Conservation (phyloP, 768 basidiomycete species). For the Agaricus subrufescens region DNA sequence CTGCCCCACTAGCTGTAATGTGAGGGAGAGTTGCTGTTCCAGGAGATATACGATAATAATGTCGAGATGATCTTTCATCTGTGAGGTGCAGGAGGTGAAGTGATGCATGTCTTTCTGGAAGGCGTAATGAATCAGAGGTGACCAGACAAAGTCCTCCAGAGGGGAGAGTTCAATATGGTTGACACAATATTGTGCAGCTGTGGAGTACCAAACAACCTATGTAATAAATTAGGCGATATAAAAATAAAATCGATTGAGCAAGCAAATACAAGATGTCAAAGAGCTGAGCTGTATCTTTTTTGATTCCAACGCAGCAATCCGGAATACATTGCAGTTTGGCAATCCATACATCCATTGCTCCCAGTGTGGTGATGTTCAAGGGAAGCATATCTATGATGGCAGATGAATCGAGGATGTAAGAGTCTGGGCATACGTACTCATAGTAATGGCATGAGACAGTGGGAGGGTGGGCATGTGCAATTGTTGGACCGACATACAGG, state of each 20-base stretch:
- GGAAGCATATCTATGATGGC: constrained; percentile 19
- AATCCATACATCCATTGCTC: constrained; percentile 42
- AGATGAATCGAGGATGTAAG: constrained; percentile 16
- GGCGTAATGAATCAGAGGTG: constrained; percentile 48
- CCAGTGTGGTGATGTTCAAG: constrained; percentile 18
- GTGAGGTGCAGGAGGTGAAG: constrained; percentile 19
- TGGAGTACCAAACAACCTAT: constrained; percentile 46
- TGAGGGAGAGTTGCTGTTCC: background rate
- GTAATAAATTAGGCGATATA: background rate
- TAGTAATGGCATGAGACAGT: constrained; percentile 44
- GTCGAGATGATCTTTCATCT: constrained; percentile 1
- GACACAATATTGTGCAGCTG: constrained; percentile 41
- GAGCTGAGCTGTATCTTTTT: constrained; percentile 29
- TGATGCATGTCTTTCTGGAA: constrained; percentile 42
- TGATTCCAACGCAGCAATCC: constrained; percentile 47
- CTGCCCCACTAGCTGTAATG: background rate
- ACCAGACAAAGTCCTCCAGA: constrained; percentile 55
- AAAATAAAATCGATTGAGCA: background rate
- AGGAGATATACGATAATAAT: constrained; percentile 9
- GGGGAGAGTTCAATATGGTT: constrained; percentile 6
- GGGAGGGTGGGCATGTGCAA: constrained; percentile 29
- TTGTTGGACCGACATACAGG: constrained; percentile 3
- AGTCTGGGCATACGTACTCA: constrained; percentile 39
- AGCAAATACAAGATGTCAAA: constrained; percentile 49
- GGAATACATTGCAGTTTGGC: constrained; percentile 34